Conservation (phyloP, 106 monocot species). For the Chionographis japonica region DNA sequence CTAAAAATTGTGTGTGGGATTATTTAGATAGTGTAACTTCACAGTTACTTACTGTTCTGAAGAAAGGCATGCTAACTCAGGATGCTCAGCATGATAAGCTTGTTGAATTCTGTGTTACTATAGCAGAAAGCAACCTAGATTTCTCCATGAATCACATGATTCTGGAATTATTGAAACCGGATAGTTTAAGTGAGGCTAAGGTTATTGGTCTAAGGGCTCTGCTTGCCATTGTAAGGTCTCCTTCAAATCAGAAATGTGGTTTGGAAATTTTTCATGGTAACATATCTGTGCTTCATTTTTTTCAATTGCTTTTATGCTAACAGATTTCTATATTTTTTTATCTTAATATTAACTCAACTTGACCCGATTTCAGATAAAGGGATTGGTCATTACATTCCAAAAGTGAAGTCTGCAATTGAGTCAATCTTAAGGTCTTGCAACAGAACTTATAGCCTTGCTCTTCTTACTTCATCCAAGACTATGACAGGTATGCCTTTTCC, state of each 20-base stretch:
- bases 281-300: constrained; percentile 4
- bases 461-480: constrained; percentile 87
- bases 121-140: constrained; percentile 88
- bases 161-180: constrained; percentile 78
- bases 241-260: constrained; percentile 59
- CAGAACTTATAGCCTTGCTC: constrained; percentile 70
- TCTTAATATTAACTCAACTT: constrained; percentile 3
- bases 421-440: constrained; percentile 87
- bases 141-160: constrained; percentile 97
- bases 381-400: constrained; percentile 71
- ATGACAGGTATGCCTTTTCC: constrained; percentile 57
- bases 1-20: constrained; percentile 88
- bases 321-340: background rate
- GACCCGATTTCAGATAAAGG: constrained; percentile 50
- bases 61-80: constrained; percentile 88
- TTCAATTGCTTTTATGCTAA: background rate
- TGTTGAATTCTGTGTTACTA: constrained; percentile 97
- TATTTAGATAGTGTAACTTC: constrained; percentile 96
- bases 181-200: constrained; percentile 91
- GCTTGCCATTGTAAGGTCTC: constrained; percentile 86
- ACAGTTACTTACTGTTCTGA: constrained; percentile 76
- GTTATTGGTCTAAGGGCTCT: constrained; percentile 92
- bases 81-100: constrained; percentile 97
- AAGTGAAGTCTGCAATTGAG: constrained; percentile 94
- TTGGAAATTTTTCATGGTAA: constrained; percentile 74